A percentile compares a stretch with the other conserved stretches of the same genome.
Conservation (phyloP, 768 basidiomycete species). For the Heimioporus sp. region DNA sequence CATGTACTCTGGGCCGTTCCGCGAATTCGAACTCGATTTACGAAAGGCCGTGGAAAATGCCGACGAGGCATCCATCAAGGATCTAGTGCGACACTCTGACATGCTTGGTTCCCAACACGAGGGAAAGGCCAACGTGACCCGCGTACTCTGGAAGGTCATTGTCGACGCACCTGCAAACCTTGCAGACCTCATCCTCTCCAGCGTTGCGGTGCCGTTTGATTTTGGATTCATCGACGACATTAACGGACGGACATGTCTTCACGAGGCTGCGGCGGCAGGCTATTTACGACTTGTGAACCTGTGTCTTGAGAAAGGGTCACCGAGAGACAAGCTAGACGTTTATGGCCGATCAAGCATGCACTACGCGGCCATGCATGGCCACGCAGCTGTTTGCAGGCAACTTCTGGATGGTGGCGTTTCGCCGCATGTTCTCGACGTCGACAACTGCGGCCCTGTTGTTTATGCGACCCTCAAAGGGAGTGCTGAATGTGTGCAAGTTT, state of each 20-base stretch:
- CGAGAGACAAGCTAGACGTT: conserved; percentile 74
- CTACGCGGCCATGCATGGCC: conserved; percentile 94
- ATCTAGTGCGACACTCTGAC: conserved; percentile 71
- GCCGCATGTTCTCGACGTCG: conserved; percentile 77
- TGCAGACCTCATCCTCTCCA: conserved; percentile 70
- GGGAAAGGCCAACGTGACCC: conserved; percentile 68
- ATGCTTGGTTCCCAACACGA: conserved; percentile 59
- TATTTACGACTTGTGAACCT: conserved; percentile 71
- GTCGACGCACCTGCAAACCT: conserved; percentile 75
- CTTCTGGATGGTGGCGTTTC: conserved; percentile 69
- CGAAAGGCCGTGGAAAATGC: conserved; percentile 68
- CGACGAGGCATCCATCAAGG: conserved; percentile 59
- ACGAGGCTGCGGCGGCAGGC: conserved; percentile 90
- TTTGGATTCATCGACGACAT: conserved; percentile 95
- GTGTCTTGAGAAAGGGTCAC: conserved; percentile 72
- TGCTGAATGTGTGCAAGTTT: conserved; percentile 77
- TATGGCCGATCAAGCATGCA: conserved; percentile 94
- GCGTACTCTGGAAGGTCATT: conserved; percentile 94
- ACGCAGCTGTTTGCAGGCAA: conserved; percentile 68
- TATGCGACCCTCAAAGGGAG: conserved; percentile 90
- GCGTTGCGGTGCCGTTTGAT: conserved; percentile 71
- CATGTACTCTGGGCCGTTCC: conserved; percentile 67
- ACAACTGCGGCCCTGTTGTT: conserved; percentile 91
- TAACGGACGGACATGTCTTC: conserved; percentile 91
- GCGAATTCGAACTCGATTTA: conserved; percentile 87